These are phyloP conservation scores for Termitomyces sp. DNA, from an alignment of 768 basidiomycete species.

Conservation along the genomic window DNA sequence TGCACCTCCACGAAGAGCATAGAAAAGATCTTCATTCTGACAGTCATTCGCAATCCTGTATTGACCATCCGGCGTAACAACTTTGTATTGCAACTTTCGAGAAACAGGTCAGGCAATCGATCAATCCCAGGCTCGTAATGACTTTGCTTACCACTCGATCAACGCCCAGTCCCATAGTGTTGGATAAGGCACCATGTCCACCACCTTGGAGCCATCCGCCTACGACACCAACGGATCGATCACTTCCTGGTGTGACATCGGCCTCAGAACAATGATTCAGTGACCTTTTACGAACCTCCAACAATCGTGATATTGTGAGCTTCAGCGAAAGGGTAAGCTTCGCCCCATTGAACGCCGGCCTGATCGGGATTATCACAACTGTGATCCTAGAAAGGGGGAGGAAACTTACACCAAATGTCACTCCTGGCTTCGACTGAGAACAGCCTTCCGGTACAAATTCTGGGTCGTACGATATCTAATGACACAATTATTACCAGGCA, in stretches of 20 bases:
- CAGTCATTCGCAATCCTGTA: conserved; percentile 43
- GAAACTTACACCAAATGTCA: conserved; percentile 34
- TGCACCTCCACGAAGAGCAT: conserved; percentile 46
- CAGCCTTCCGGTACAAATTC: conserved; percentile 36
- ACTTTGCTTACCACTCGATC: conserved; percentile 38
- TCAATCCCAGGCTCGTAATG: too few relatives aligned
- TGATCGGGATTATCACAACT: conserved; percentile 13
- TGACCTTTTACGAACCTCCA: conserved; percentile 29
- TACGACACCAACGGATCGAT: conserved; percentile 37
- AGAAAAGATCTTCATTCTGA: conserved; percentile 52
- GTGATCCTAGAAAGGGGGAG: not conserved
- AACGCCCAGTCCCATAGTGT: conserved; percentile 43
- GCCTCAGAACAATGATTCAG: not conserved
- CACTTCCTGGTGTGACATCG: conserved; percentile 24
- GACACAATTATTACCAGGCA: not conserved
- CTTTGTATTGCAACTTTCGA: conserved; percentile 42
- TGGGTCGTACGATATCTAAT: conserved; percentile 32
- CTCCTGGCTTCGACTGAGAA: conserved; percentile 21
- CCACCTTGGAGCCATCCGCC: conserved; percentile 47
- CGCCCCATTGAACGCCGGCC: conserved; percentile 44
- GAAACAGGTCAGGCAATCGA: not conserved
- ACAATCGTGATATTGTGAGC: conserved; percentile 41
- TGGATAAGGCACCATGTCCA: conserved; percentile 41
- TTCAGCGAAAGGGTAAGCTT: conserved; percentile 43
- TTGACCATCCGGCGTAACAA: conserved; percentile 52